Conservation (phyloP, 2,329 filamentous ascomycete genomes). For the Alternaria hordeiaustralica region DNA sequence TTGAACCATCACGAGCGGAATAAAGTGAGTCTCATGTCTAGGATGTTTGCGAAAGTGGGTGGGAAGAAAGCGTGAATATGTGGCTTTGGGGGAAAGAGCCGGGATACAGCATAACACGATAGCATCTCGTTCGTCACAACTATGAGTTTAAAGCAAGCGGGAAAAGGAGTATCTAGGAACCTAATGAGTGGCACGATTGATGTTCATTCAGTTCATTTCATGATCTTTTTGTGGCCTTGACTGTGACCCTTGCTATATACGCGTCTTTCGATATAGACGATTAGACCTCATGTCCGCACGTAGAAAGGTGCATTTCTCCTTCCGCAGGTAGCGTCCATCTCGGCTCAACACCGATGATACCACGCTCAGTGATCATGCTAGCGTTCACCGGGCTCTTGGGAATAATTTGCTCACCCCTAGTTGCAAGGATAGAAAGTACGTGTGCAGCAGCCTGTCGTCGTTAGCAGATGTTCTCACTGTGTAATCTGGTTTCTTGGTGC, state of each 20-base stretch:
- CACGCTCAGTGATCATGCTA: conserved; percentile 36
- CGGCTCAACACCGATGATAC: conserved; percentile 36
- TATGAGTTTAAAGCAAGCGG: neutral
- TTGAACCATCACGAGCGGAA: neutral
- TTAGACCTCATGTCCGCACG: conserved; percentile 42
- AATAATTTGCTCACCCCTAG: conserved; percentile 40
- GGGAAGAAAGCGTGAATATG: neutral
- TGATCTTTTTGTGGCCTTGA: neutral
- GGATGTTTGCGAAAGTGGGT: neutral
- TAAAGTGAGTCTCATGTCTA: neutral
- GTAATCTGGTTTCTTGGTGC: neutral
- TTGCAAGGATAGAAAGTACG: conserved; percentile 42
- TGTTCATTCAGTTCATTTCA: neutral
- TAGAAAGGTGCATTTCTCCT: conserved; percentile 38
- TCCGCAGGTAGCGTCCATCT: conserved; percentile 38
- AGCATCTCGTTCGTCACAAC: neutral
- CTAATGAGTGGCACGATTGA: neutral
- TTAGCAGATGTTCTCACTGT: conserved; percentile 10
- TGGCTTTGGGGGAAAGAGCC: neutral
- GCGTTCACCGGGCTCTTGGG: conserved; percentile 44
- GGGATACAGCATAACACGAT: neutral
- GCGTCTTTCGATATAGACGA: neutral
- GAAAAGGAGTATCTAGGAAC: neutral
- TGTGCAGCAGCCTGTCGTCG: conserved; percentile 40
- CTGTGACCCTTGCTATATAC: neutral